A percentile compares a stretch with the other conserved stretches of the same genome.
Evolutionary conservation across 441 rosid species (phyloP).

Genomic region (Corymbia citriodora): DNA sequence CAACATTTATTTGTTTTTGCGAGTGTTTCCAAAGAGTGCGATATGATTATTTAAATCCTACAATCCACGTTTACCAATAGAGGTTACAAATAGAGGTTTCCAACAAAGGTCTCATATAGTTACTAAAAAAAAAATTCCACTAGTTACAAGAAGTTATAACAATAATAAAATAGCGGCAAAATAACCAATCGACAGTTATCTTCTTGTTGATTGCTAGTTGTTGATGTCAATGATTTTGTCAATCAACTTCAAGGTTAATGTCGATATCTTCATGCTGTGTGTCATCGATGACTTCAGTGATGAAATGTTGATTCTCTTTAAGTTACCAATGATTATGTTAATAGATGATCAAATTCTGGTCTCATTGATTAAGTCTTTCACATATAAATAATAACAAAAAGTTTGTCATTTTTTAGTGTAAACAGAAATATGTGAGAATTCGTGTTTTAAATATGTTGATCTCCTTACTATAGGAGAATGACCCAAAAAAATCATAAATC

Average conservation of each 20-base stretch:
- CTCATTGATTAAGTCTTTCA: background rate
- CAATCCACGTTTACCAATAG: background rate
- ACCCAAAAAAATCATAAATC: too few species aligned
- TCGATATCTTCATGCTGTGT: fast-evolving
- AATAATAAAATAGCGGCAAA: background rate
- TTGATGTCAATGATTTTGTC: background rate
- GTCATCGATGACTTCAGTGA: background rate
- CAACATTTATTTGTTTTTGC: background rate
- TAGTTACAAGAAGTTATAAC: background rate
- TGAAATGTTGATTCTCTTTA: background rate
- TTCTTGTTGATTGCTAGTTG: fast-evolving
- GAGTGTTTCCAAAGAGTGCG: fast-evolving
- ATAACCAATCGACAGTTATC: background rate
- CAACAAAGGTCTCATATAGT: fast-evolving
- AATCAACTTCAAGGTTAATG: background rate
- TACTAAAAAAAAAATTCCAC: background rate
- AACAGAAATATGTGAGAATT: background rate
- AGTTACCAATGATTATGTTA: fast-evolving
- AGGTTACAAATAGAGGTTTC: background rate
- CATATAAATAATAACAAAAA: background rate
- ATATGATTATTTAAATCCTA: background rate
- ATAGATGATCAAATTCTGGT: background rate
- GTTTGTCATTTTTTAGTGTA: background rate
- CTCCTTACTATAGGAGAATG: too few species aligned
- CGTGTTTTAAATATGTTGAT: background rate